Base-by-base conservation (phyloP, 2,329 filamentous ascomycete species). In the Conoideocrella luteorostrata region DNA sequence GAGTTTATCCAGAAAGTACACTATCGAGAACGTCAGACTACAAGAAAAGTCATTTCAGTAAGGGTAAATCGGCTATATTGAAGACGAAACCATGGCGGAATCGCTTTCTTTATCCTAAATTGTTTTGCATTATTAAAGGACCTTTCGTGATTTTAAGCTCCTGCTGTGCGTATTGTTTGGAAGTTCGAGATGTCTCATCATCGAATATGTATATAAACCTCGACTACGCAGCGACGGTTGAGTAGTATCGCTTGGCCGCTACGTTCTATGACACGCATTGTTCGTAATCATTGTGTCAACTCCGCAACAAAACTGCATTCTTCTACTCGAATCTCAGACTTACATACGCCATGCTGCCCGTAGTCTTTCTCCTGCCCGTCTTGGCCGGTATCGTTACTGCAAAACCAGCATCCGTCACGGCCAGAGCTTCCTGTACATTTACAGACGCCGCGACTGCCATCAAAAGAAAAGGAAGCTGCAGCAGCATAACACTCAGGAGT, bases 61-160 rank as follows among this genome's bases (percentile, higher is more conserved):
- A n/a, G n/a, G n/a, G n/a, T n/a, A n/a, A n/a, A n/a, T n/a, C n/a
- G n/a, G n/a, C n/a, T n/a, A n/a, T n/a, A n/a, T n/a, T n/a, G n/a
- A n/a, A n/a, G n/a, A n/a, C n/a, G n/a, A n/a, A n/a, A n/a, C n/a
- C n/a, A n/a, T n/a, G n/a, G n/a, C n/a, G n/a, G n/a, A n/a, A n/a
- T n/a, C n/a, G n/a, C n/a, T n/a, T n/a, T n/a, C n/a, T 33, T 33
- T 33, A 33, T 33, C n/a, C 30, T 33, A 33, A 33, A 33, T 33
- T 13, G 30, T 33, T 13, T n/a, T n/a, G n/a, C n/a, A n/a, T n/a
- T n/a, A n/a, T n/a, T n/a, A n/a, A n/a, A n/a, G n/a, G n/a, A n/a
- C n/a, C n/a, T n/a, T n/a, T n/a, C n/a, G n/a, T n/a, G n/a, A n/a
- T n/a, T n/a, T n/a, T n/a, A n/a, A n/a, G n/a, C n/a, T n/a, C n/a